These are phyloP conservation scores for Maudiozyma humilis DNA, from an alignment of 1,139 yeast genomes.

Conservation along the genomic window DNA sequence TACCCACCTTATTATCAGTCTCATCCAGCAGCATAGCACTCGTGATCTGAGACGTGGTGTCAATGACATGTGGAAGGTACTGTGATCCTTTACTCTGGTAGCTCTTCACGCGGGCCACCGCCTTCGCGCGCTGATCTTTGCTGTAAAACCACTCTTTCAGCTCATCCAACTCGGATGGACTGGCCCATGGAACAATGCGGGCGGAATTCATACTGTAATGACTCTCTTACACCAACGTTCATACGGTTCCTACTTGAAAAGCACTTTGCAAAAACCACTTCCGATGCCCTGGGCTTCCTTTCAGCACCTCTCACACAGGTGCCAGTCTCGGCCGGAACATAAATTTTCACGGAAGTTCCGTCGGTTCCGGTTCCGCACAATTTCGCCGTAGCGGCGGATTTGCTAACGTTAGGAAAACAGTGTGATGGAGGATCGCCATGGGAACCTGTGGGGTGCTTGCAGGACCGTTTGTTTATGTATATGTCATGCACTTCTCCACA, in stretches of 20 bases:
- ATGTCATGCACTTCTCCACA: no score
- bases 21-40: constrained; percentile 46
- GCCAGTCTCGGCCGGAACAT: no score
- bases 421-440: no score
- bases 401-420: background rate
- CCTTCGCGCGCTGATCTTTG: constrained; percentile 35
- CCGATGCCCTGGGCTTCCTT: no score
- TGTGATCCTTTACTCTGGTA: constrained; percentile 55
- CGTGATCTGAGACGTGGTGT: constrained; percentile 56
- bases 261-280: no score
- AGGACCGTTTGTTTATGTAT: no score
- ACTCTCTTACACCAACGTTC: no score
- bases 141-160: constrained; percentile 56
- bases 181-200: constrained; percentile 49
- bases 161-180: constrained; percentile 41
- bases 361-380: no score
- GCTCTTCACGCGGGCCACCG: constrained; percentile 53
- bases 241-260: no score
- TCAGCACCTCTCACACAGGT: no score
- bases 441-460: no score
- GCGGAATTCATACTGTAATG: constrained; percentile 35
- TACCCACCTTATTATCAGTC: constrained; percentile 8
- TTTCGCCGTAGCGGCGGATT: background rate
- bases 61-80: constrained; percentile 67
- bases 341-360: no score